Evolutionary conservation across 2,329 filamentous ascomycete genomes (phyloP).

Genomic region (Pseudopithomyces chartarum): DNA sequence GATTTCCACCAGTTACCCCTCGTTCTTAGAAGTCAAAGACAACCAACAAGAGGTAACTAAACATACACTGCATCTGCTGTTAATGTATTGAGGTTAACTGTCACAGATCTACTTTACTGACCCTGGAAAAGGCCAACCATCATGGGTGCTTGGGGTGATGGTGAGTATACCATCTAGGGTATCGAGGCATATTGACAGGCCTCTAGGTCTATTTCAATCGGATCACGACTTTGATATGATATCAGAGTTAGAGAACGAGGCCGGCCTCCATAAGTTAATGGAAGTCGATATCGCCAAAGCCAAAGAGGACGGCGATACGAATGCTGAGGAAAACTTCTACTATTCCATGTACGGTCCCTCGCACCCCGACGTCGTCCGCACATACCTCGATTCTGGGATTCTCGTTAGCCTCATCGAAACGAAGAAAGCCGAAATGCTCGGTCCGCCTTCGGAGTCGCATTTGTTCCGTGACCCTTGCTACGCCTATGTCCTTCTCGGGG

Average conservation of each 20-base stretch:
- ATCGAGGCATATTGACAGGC: background rate
- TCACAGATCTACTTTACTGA: background rate
- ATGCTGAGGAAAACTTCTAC: constrained; percentile 12
- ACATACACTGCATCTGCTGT: background rate
- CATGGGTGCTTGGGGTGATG: constrained; percentile 25
- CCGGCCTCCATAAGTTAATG: constrained; percentile 18
- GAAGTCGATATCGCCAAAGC: constrained; percentile 14
- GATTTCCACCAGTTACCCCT: background rate
- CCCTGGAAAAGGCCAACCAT: background rate
- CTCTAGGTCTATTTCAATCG: constrained; percentile 25
- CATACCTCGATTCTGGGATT: constrained; percentile 23
- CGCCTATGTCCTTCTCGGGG: constrained; percentile 22
- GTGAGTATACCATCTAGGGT: background rate
- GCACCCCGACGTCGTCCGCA: constrained; percentile 19
- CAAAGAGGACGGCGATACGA: constrained; percentile 16
- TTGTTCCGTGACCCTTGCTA: constrained; percentile 19
- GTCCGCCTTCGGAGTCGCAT: background rate
- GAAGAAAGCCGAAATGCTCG: constrained; percentile 18
- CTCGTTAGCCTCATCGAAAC: constrained; percentile 16
- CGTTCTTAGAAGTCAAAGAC: background rate
- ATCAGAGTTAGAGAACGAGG: constrained; percentile 15
- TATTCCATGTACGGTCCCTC: constrained; percentile 17
- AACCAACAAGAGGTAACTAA: background rate
- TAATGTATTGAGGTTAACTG: background rate
- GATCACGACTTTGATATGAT: constrained; percentile 26